Conservation (phyloP, 305 asterid species). For the Rubia peregrina region DNA sequence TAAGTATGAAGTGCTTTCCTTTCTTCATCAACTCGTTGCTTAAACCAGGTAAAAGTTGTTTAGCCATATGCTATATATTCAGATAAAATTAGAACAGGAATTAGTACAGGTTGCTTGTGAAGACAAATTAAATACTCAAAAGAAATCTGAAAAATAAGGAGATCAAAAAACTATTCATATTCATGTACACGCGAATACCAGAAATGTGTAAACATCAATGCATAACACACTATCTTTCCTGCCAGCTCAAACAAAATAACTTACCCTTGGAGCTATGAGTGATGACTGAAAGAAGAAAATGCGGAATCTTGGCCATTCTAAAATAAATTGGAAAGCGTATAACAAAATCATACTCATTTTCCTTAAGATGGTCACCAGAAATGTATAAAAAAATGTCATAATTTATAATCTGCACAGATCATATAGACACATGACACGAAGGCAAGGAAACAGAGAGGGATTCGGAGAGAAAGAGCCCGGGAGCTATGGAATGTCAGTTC, state of each 20-base stretch:
- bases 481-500: neutral
- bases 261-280: neutral
- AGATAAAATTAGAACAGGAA: slow-evolving; percentile 16
- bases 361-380: neutral
- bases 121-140: neutral
- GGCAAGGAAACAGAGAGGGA: neutral
- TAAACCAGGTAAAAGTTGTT: slow-evolving; percentile 66
- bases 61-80: slow-evolving; percentile 75
- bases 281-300: neutral
- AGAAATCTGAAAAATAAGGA: neutral
- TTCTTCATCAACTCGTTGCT: slow-evolving; percentile 52
- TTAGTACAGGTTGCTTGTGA: neutral
- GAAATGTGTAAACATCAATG: neutral
- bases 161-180: neutral
- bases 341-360: neutral
- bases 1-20: slow-evolving; percentile 59
- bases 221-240: neutral
- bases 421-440: neutral
- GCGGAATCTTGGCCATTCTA: neutral
- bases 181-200: neutral
- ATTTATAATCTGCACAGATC: neutral
- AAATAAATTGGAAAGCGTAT: neutral
- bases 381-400: neutral
- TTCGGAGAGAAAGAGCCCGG: neutral
- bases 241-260: neutral